Evolutionary conservation across 2,329 filamentous ascomycete species (phyloP).

Genomic region (Talaromyces sp.): DNA sequence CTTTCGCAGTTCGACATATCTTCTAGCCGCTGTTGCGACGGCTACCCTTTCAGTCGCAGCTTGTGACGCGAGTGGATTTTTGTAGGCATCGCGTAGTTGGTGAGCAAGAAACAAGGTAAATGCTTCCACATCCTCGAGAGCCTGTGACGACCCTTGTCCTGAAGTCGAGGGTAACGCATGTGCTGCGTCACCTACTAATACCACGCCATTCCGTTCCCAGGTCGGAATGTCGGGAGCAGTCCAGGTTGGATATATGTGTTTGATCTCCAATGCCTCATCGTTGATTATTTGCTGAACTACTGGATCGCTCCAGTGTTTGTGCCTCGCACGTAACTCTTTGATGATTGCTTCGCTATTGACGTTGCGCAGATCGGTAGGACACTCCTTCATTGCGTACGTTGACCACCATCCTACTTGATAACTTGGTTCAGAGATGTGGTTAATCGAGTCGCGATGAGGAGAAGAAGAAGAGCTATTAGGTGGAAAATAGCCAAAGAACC

Average conservation of each 20-base stretch:
- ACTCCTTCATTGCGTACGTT: constrained; percentile 39
- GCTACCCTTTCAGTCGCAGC: constrained; percentile 23
- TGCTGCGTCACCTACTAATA: constrained; percentile 58
- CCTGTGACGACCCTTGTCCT: constrained; percentile 58
- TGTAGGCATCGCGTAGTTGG: constrained; percentile 25
- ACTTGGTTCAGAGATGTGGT: constrained; percentile 31
- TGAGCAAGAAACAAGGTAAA: constrained; percentile 45
- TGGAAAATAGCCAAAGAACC: constrained; percentile 53
- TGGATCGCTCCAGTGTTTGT: constrained; percentile 49
- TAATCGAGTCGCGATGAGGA: constrained; percentile 28
- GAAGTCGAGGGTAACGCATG: constrained; percentile 56
- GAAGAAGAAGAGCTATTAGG: constrained; percentile 27
- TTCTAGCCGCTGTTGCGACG: constrained; percentile 31
- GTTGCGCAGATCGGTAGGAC: constrained; percentile 30
- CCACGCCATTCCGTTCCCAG: constrained; percentile 50
- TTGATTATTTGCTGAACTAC: constrained; percentile 44
- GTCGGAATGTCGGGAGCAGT: constrained; percentile 48
- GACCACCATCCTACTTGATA: constrained; percentile 48
- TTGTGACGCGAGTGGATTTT: neutral
- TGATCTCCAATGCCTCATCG: constrained; percentile 34
- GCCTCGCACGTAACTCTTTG: constrained; percentile 41
- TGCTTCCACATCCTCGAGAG: constrained; percentile 55
- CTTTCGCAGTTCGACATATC: constrained; percentile 36
- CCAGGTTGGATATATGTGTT: constrained; percentile 51
- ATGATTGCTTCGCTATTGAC: constrained; percentile 34